Percentiles rank a stretch among this genome's conserved stretches.
These are phyloP conservation scores for Pyrenochaeta sp. DNA, from an alignment of 2,329 filamentous ascomycete genomes.

Conservation along the genomic window DNA sequence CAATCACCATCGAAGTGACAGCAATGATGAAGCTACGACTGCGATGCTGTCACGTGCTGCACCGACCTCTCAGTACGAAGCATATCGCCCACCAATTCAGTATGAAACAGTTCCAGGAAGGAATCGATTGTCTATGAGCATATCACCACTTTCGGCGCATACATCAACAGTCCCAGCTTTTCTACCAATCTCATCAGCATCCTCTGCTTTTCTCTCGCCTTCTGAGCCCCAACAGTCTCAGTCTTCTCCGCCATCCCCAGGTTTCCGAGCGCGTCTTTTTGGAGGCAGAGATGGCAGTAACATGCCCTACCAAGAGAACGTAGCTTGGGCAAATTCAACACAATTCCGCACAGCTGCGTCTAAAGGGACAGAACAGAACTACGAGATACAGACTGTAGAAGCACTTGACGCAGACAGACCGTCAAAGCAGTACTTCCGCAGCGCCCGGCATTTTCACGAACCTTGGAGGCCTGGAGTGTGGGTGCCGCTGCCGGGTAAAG, in stretches of 20 bases:
- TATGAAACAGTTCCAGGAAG: background rate
- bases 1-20: background rate
- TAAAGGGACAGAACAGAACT: background rate
- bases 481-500: conserved; percentile 28
- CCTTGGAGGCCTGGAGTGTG: conserved; percentile 29
- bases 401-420: background rate
- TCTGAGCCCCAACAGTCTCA: background rate
- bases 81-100: background rate
- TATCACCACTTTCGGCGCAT: background rate
- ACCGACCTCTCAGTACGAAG: background rate
- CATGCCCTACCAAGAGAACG: background rate
- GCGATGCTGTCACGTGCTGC: background rate
- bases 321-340: background rate
- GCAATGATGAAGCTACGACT: background rate
- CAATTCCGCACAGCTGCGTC: background rate
- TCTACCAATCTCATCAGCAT: background rate
- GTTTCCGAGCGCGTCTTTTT: background rate
- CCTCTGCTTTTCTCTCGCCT: background rate
- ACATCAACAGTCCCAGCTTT: background rate
- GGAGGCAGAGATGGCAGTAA: background rate
- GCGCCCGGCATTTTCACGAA: conserved; percentile 27
- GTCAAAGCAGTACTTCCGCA: conserved; percentile 21
- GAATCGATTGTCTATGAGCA: background rate
- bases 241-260: background rate
- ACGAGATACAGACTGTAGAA: background rate